These are phyloP conservation scores for Melaleuca alternifolia DNA, from an alignment of 345 rosid species.

Conservation along the genomic window DNA sequence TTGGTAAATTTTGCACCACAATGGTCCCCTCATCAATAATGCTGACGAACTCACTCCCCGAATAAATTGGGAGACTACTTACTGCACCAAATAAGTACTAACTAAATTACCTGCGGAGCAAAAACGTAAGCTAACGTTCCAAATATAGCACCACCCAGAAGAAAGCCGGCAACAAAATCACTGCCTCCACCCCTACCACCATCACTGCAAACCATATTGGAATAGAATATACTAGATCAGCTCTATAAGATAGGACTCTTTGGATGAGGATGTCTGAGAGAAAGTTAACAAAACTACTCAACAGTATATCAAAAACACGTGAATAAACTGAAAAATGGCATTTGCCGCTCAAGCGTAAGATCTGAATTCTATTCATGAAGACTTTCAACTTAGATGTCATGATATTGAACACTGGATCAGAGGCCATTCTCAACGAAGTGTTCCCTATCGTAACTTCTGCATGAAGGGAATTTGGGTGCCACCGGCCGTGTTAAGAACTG, in stretches of 20 bases:
- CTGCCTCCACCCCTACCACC: conserved; percentile 43
- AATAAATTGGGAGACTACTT: not conserved
- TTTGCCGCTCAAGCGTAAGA: not conserved
- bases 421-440: not conserved
- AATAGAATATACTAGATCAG: not conserved
- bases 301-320: not conserved
- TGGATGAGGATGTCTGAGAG: not conserved
- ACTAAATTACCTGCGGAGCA: conserved; percentile 69
- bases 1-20: not conserved
- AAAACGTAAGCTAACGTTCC: conserved; percentile 71
- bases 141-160: conserved; percentile 79
- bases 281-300: not conserved
- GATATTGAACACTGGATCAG: not conserved
- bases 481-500: not conserved
- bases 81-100: not conserved
- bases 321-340: not conserved
- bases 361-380: not conserved
- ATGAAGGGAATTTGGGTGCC: not conserved
- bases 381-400: not conserved
- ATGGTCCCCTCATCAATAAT: not conserved
- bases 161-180: conserved; percentile 82
- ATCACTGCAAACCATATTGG: conserved; percentile 23
- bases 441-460: not conserved
- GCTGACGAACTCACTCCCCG: not conserved
- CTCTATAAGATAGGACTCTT: not conserved